These are phyloP conservation scores for Nephelium lappaceum DNA, from an alignment of 345 rosid species.

Conservation along the genomic window DNA sequence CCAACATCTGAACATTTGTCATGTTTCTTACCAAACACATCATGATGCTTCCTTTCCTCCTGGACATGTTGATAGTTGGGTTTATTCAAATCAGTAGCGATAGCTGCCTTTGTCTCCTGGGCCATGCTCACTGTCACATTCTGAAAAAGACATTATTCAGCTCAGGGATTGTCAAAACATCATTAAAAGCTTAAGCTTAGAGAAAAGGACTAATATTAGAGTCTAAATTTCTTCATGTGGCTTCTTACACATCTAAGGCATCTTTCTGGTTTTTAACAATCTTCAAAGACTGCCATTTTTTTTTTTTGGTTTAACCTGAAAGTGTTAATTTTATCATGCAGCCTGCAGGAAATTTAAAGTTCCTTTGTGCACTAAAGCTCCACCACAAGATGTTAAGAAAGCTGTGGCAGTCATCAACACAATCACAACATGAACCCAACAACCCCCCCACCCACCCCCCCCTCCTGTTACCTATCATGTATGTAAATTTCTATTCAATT, in stretches of 20 bases:
- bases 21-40: conserved; percentile 23
- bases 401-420: background rate
- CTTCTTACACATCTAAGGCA: background rate
- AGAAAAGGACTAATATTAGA: background rate
- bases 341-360: background rate
- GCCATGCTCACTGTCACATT: conserved; percentile 17
- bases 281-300: background rate
- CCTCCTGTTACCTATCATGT: background rate
- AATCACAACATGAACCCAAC: background rate
- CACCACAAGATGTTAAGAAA: background rate
- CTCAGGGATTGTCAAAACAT: background rate
- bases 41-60: conserved; percentile 23
- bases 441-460: background rate
- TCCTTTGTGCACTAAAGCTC: background rate
- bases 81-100: conserved; percentile 16
- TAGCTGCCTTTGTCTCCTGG: conserved; percentile 15
- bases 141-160: conserved; percentile 30
- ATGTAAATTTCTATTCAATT: background rate
- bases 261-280: background rate
- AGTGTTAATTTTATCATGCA: background rate
- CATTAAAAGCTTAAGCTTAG: background rate
- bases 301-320: background rate
- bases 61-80: conserved; percentile 22
- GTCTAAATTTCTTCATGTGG: background rate
- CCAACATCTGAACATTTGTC: conserved; percentile 24